These are phyloP conservation scores for Angomonas ambiguus DNA, from an alignment of 208 protist genomes.

Conservation along the genomic window DNA sequence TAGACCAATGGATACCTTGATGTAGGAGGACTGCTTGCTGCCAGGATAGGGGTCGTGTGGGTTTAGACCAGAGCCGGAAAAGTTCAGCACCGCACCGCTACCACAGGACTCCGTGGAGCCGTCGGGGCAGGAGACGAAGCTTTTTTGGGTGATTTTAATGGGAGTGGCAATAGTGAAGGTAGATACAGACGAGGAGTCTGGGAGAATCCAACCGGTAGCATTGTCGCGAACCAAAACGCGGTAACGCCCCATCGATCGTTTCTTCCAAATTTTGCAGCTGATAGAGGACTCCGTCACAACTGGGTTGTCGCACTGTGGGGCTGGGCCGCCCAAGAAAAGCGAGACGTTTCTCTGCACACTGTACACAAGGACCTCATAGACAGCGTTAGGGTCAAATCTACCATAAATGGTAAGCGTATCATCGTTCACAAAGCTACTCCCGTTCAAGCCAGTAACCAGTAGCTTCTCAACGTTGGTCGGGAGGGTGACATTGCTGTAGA, in stretches of 20 bases:
- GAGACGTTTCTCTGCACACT: background rate
- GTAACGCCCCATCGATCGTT: no score
- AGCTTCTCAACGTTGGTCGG: no score
- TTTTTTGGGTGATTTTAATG: background rate
- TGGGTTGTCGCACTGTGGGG: no score
- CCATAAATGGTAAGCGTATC: background rate
- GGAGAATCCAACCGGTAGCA: background rate
- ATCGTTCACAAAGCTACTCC: no score
- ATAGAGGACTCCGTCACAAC: no score
- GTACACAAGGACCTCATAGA: background rate
- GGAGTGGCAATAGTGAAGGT: background rate
- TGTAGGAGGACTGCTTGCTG: background rate
- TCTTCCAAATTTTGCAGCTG: no score
- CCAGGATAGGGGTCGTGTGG: background rate
- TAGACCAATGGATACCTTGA: background rate
- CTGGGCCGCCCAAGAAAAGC: no score
- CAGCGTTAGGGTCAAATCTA: background rate
- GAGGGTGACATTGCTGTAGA: no score
- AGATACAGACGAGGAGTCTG: background rate
- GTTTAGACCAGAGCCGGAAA: background rate
- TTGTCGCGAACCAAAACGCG: slow-evolving; percentile 1
- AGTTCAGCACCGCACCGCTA: background rate
- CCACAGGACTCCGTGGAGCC: background rate
- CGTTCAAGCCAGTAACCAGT: no score
- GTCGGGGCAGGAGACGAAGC: background rate